Base-by-base conservation (phyloP, 768 basidiomycete genomes). In the Termitomyces sp. region DNA sequence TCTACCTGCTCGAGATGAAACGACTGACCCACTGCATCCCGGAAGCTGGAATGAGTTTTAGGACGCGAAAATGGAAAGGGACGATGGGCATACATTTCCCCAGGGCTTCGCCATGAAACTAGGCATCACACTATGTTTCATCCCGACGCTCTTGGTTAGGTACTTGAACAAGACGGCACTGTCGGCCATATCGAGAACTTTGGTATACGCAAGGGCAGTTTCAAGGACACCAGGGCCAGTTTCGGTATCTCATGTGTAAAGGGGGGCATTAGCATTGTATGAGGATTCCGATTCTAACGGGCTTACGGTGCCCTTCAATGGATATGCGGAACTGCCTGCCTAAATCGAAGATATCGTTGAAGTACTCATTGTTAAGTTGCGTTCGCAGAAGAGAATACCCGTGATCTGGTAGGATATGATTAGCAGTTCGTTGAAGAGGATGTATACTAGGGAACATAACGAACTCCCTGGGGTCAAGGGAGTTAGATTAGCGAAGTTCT, bases 51-150 rank as follows among this genome's bases (percentile, higher is more conserved):
- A 1, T 11, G 1, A 10, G 19, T 3, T 37, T 56, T 10, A 52
- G 27, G 11, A 47, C 27, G 8, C 19, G 2, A 3, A 9, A 14
- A 37, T 17, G 12, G 12, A 40, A 14, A 35, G 10, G 39, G 34
- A 19, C 17, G 27, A 58, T 12, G 54, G 12, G 75, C 88, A 66
- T 66, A 94, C 94, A 65, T 92, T 86, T 32, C 86, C 87, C 90
- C 92, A 97, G 25, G 95, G 95, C 65, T 98, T 98, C 0, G 95
- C 94, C 96, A 98, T 98, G 72, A 99, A 99, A 58, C 92, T 96
- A 1, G 97, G 96, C 39, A 93, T 81, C 54, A 99, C 77, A 9
- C 89, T 90, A 61, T 89, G 79, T 67, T 87, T 84, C 81, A 97
- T 90, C 0, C 96, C 96, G 2, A 96, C 73, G 57, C 92, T 92